Percentiles rank a stretch among this genome's conserved stretches.
Evolutionary conservation across 129 eudicot species (phyloP).

Genomic region (Arctium lappa): DNA sequence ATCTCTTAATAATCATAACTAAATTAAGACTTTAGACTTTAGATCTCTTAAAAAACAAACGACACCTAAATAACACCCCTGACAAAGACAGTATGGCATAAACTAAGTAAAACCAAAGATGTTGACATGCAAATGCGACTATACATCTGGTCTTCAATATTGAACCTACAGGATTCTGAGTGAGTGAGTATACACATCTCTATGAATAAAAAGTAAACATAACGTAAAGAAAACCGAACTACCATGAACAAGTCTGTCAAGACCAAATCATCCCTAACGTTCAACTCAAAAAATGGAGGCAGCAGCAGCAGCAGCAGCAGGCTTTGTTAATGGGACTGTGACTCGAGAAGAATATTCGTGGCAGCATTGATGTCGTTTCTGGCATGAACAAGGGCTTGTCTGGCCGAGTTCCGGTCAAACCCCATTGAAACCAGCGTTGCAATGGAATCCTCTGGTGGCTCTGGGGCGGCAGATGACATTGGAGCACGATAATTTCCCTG

Average conservation of each 20-base stretch:
- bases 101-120: neutral
- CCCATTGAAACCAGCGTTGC: conserved; percentile 92
- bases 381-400: conserved; percentile 91
- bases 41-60: too few species aligned
- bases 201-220: conserved; percentile 4
- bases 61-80: neutral
- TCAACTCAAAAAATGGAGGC: conserved; percentile 24
- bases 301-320: neutral
- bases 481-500: conserved; percentile 71
- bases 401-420: conserved; percentile 83
- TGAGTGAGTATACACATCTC: conserved; percentile 29
- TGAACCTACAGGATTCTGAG: conserved; percentile 31
- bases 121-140: conserved; percentile 29
- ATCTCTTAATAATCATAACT: too few species aligned
- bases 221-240: neutral
- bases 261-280: neutral
- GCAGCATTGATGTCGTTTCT: conserved; percentile 88
- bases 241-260: conserved; percentile 21
- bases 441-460: conserved; percentile 79
- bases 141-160: conserved; percentile 28
- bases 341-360: conserved; percentile 84
- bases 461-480: conserved; percentile 34
- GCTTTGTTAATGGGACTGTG: conserved; percentile 55
- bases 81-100: neutral
- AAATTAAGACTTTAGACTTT: too few species aligned